Percentiles rank a stretch among this genome's conserved stretches.
phyloP scores from a whole-genome alignment of 192 early-diverging fungal genomes.

The Umbelopsis ramanniana region DNA sequence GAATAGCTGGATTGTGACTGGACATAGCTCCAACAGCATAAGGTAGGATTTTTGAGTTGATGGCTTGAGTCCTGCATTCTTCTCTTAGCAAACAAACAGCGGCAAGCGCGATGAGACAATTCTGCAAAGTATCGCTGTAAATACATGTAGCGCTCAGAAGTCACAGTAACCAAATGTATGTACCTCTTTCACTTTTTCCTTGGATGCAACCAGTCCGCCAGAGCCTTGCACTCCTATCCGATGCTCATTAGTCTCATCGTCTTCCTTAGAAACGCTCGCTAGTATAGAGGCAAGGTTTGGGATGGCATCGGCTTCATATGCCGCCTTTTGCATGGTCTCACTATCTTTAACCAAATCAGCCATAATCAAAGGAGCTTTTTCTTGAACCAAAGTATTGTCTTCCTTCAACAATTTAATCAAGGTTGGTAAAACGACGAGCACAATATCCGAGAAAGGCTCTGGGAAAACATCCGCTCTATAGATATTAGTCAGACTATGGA shows the following conservation, averaged over 20 bases:
- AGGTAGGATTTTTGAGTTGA: conserved; percentile 77
- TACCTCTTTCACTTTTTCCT: conserved; percentile 72
- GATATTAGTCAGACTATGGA: conserved; percentile 62
- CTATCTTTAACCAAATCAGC: conserved; percentile 73
- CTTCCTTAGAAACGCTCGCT: conserved; percentile 39
- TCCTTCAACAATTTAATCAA: conserved; percentile 73
- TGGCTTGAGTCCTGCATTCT: conserved; percentile 74
- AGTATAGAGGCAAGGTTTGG: conserved; percentile 63
- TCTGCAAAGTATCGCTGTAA: conserved; percentile 43
- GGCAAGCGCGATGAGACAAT: conserved; percentile 69
- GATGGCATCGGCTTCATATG: conserved; percentile 77
- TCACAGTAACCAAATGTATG: neutral
- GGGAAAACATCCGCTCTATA: conserved; percentile 62
- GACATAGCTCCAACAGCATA: conserved; percentile 69
- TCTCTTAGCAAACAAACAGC: conserved; percentile 73
- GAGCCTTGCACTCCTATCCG: conserved; percentile 35
- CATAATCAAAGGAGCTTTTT: conserved; percentile 68
- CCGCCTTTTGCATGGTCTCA: conserved; percentile 75
- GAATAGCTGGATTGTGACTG: conserved; percentile 56
- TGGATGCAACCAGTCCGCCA: conserved; percentile 43
- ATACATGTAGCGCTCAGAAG: neutral
- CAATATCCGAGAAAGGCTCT: conserved; percentile 56
- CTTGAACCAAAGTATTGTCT: conserved; percentile 54
- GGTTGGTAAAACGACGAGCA: conserved; percentile 63
- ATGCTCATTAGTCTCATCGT: conserved; percentile 29